Conservation (phyloP, 345 rosid species). For the Theobroma cacao region DNA sequence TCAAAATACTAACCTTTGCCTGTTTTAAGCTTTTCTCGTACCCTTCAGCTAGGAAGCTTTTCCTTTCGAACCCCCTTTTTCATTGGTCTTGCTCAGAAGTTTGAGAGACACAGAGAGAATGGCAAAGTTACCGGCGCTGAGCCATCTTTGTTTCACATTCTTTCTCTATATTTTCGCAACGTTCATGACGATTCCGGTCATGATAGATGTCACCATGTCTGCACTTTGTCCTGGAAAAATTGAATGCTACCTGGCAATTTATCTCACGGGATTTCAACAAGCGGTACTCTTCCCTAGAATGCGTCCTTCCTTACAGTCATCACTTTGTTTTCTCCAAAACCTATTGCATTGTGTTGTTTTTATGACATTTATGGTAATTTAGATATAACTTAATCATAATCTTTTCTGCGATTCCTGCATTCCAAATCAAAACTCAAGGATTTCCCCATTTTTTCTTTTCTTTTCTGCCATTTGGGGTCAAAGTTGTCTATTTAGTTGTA, state of each 20-base stretch:
- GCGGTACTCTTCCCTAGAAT: constrained; percentile 24
- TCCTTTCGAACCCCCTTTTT: not conserved
- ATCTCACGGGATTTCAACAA: constrained; percentile 38
- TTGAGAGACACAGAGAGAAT: not conserved
- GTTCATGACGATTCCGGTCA: constrained; percentile 36
- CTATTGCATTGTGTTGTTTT: not conserved
- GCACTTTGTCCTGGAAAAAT: constrained; percentile 44
- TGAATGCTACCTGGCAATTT: constrained; percentile 43
- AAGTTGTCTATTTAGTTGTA: not conserved
- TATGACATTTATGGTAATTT: not conserved
- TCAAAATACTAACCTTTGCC: not conserved
- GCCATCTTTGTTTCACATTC: constrained; percentile 28
- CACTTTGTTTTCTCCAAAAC: not conserved
- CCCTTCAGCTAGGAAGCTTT: not conserved
- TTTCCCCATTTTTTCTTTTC: not conserved
- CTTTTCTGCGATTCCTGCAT: not conserved
- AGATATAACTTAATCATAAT: not conserved
- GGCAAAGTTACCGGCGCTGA: constrained; percentile 22
- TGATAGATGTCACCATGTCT: constrained; percentile 37
- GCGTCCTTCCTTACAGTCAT: not conserved
- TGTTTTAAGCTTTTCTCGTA: not conserved
- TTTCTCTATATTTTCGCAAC: constrained; percentile 31
- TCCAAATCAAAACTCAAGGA: not conserved
- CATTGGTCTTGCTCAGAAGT: not conserved
- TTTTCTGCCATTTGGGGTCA: not conserved